Percentiles rank a stretch among this genome's conserved stretches.
These are phyloP conservation scores for Babesia ovata DNA, from an alignment of 169 alveolate genomes.

Conservation along the genomic window DNA sequence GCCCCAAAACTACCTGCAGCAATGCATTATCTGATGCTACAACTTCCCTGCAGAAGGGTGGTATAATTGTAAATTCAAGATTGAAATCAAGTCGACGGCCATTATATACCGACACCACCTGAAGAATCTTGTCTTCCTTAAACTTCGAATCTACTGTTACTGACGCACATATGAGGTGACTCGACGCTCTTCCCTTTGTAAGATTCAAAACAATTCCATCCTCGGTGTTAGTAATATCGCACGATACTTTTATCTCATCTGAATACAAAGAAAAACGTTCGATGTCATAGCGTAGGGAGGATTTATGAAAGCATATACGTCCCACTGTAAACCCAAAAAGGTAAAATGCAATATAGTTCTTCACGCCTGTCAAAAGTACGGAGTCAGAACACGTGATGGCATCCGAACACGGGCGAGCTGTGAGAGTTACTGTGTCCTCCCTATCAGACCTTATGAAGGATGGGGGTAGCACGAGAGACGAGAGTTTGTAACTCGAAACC, in stretches of 20 bases:
- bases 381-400: background rate
- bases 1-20: conserved; percentile 4
- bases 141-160: background rate
- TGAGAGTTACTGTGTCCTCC: background rate
- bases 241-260: background rate
- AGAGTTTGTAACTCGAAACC: background rate
- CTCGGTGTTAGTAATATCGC: background rate
- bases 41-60: conserved; percentile 32
- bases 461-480: conserved; percentile 16
- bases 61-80: conserved; percentile 9
- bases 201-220: conserved; percentile 14
- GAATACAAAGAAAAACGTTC: conserved; percentile 2
- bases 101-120: background rate
- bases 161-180: conserved; percentile 11
- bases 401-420: conserved; percentile 11
- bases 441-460: background rate
- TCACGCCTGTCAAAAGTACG: conserved; percentile 2
- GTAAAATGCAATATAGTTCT: conserved; percentile 12
- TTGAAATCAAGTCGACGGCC: background rate
- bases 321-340: conserved; percentile 15
- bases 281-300: background rate
- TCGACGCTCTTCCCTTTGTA: background rate
- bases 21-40: background rate
- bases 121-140: background rate
- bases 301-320: background rate